Evolutionary conservation across 306 rosid species (phyloP), one percentile per base, ranked within the genome.

Genomic region (Senna siamea): DNA sequence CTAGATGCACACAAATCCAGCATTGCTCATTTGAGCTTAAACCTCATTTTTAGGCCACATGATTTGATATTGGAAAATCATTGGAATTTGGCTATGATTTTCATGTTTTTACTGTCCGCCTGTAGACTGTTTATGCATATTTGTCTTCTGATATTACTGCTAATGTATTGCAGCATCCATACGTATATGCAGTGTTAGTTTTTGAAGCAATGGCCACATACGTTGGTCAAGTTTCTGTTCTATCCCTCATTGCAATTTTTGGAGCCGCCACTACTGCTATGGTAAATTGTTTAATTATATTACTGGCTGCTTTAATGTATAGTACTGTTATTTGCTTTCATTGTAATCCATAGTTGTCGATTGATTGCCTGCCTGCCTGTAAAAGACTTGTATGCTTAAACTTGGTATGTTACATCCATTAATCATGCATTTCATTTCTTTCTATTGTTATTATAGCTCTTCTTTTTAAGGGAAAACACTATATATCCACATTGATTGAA

Each of bases 261-360:
- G 91, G 89, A 5, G 91, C 91, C 35, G 91, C 89, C 61, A 84
- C 88, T 32, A 82, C 88, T 58, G 89, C 91, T 61, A 87, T 84
- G 91, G 88, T 83, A 73, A 80, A 53, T 9, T 23, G 52, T 6
- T 15, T 1, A 52, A 23, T 47, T 13, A 6, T 59, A 4, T 2
- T 17, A 20, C 23, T 12, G 7, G 22, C 38, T 12, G 18, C 38
- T 30, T 7, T 20, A 7, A 17, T 22, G 41, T 13, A 2, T 32
- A 18, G 9, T 19, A 5, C 19, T 66, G 51, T 22, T 13, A 9
- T 43, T 14, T 38, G 28, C 38, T 26, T 26, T 26, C 30, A 1
- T 26, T 26, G 30, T 26, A 26, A 26, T 26, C 30, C 30, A 26
- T 26, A 26, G 1, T 26, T 26, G 30, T 26, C 30, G 30, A 26